phyloP scores from a whole-genome alignment of 164 flowering plant genomes.

The Tinospora cordifolia region DNA sequence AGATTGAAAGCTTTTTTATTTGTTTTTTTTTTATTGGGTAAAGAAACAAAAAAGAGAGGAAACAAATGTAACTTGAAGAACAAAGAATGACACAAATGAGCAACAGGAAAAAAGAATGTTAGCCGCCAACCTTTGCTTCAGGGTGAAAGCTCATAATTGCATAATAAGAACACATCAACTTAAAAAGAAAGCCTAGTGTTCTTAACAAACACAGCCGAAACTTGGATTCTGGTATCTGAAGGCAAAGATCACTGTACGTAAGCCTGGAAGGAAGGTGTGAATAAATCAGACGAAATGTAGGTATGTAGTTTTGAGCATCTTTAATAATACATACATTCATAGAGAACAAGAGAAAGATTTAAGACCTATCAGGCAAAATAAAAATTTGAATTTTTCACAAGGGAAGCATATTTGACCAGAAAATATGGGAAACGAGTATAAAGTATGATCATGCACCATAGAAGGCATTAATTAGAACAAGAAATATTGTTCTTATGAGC shows the following conservation, averaged over 20 bases:
- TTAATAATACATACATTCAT: neutral
- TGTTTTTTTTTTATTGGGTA: too few relatives aligned
- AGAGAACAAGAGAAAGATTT: too few relatives aligned
- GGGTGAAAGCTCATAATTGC: slow-evolving; percentile 71
- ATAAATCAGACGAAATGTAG: slow-evolving; percentile 10
- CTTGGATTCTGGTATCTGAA: slow-evolving; percentile 83
- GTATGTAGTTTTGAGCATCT: neutral
- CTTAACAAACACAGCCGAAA: slow-evolving; percentile 76
- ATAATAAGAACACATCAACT: slow-evolving; percentile 77
- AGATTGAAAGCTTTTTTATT: neutral
- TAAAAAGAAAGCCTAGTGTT: slow-evolving; percentile 64
- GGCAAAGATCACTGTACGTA: slow-evolving; percentile 96
- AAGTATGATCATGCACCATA: neutral
- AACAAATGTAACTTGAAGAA: neutral
- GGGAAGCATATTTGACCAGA: neutral
- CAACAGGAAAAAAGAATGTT: neutral
- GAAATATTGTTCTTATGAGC: neutral
- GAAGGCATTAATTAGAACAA: neutral
- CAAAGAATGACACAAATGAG: neutral
- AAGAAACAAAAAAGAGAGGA: neutral
- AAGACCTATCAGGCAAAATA: too few relatives aligned
- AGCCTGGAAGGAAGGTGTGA: slow-evolving; percentile 44
- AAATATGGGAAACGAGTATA: neutral
- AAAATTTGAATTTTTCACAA: too few relatives aligned
- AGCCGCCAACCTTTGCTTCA: slow-evolving; percentile 44